Percentiles rank a stretch among this genome's conserved stretches.
phyloP scores from a whole-genome alignment of 116 monocot species.

The Zostera marina region DNA sequence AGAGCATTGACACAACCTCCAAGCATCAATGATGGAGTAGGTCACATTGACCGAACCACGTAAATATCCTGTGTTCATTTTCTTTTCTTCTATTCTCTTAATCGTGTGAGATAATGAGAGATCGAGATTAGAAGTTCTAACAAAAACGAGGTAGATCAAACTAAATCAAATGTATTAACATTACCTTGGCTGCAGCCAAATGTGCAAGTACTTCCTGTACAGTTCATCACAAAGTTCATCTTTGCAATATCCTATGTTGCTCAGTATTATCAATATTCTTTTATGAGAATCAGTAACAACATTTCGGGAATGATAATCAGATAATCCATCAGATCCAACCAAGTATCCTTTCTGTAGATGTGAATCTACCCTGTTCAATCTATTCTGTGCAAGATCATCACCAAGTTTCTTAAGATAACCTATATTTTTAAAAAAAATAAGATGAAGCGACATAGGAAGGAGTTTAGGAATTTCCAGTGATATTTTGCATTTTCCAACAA shows the following conservation, averaged over 20 bases:
- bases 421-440: slow-evolving; percentile 10
- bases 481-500: neutral
- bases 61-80: no score
- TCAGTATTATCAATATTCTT: slow-evolving; percentile 72
- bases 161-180: neutral
- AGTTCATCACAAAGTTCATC: slow-evolving; percentile 65
- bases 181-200: slow-evolving; percentile 71
- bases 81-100: no score
- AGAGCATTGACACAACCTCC: no score
- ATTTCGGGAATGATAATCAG: slow-evolving; percentile 16
- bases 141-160: no score
- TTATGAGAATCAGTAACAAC: slow-evolving; percentile 53
- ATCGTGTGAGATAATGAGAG: no score
- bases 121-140: no score
- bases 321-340: slow-evolving; percentile 31
- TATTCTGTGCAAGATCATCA: slow-evolving; percentile 38
- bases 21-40: no score
- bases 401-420: slow-evolving; percentile 82
- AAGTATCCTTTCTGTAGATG: slow-evolving; percentile 41
- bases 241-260: slow-evolving; percentile 98
- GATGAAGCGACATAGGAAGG: neutral
- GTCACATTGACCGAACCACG: no score
- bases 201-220: slow-evolving; percentile 69
- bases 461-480: neutral
- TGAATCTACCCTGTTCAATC: slow-evolving; percentile 31